These are phyloP conservation scores for Suillus luteus DNA, from an alignment of 768 basidiomycete genomes.

Conservation along the genomic window DNA sequence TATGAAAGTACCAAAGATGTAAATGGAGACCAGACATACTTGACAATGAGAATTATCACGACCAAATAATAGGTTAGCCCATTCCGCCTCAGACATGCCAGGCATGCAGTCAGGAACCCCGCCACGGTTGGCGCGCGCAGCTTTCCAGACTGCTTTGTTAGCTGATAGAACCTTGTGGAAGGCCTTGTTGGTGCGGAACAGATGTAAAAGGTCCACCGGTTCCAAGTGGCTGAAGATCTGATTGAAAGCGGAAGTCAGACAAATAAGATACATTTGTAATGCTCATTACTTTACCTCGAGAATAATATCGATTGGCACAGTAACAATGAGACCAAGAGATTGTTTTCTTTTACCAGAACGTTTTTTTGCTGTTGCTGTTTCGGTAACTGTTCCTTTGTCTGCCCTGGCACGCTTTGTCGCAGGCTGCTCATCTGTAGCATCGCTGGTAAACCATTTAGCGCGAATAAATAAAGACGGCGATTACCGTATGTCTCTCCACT, in stretches of 20 bases:
- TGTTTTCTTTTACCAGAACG: slow-evolving; percentile 7
- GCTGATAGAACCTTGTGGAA: slow-evolving; percentile 31
- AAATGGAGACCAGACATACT: slow-evolving; percentile 12
- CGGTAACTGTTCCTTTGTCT: background rate
- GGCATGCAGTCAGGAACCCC: slow-evolving; percentile 25
- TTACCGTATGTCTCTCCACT: background rate
- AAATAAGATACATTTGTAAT: background rate
- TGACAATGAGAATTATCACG: slow-evolving; percentile 15
- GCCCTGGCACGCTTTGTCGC: background rate
- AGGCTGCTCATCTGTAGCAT: slow-evolving; percentile 2
- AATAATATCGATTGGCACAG: slow-evolving; percentile 30
- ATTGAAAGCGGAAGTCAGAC: background rate
- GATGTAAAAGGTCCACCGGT: slow-evolving; percentile 34
- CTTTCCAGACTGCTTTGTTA: slow-evolving; percentile 29
- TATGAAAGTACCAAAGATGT: background rate
- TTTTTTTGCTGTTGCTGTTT: background rate
- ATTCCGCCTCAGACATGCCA: slow-evolving; percentile 28
- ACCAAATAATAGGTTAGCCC: slow-evolving; percentile 30
- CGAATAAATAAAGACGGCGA: background rate
- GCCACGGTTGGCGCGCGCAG: slow-evolving; percentile 3
- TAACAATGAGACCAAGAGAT: slow-evolving; percentile 14
- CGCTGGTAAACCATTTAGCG: background rate
- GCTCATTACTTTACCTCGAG: slow-evolving; percentile 22
- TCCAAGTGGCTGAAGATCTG: slow-evolving; percentile 31
- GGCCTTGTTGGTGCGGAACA: slow-evolving; percentile 28